Conservation (phyloP, 768 basidiomycete species). For the Coprinellus micaceus region DNA sequence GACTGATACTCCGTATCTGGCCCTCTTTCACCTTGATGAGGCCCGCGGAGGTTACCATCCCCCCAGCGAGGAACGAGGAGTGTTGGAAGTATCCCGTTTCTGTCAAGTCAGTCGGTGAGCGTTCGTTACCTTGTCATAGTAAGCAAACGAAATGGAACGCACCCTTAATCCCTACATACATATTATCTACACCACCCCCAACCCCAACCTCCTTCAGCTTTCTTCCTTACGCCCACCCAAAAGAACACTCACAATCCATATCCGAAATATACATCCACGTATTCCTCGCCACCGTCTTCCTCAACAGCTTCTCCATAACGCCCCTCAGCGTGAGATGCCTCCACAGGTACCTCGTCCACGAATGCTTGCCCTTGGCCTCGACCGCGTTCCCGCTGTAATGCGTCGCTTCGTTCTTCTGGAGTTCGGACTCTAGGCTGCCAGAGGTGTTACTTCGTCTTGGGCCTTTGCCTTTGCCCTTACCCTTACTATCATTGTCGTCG, state of each 20-base stretch:
- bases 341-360: constrained; percentile 36
- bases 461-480: too few relatives aligned
- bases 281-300: constrained; percentile 56
- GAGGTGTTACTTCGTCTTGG: constrained; percentile 4
- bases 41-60: constrained; percentile 62
- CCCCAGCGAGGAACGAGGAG: constrained; percentile 56
- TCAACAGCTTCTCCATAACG: constrained; percentile 47
- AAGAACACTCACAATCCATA: constrained; percentile 51
- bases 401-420: constrained; percentile 31
- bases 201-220: too few relatives aligned
- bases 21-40: constrained; percentile 64
- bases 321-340: constrained; percentile 50
- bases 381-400: constrained; percentile 36
- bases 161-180: constrained; percentile 68
- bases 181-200: constrained; percentile 46
- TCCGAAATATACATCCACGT: constrained; percentile 71
- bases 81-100: constrained; percentile 63
- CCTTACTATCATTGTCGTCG: too few relatives aligned
- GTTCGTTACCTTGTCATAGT: not conserved
- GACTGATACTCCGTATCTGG: constrained; percentile 55
- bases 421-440: not conserved
- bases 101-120: constrained; percentile 6
- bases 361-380: constrained; percentile 25
- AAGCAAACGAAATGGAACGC: constrained; percentile 3
- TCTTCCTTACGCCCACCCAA: too few relatives aligned